phyloP scores from a whole-genome alignment of 495 filamentous ascomycete genomes.

The Neurospora cerealis region DNA sequence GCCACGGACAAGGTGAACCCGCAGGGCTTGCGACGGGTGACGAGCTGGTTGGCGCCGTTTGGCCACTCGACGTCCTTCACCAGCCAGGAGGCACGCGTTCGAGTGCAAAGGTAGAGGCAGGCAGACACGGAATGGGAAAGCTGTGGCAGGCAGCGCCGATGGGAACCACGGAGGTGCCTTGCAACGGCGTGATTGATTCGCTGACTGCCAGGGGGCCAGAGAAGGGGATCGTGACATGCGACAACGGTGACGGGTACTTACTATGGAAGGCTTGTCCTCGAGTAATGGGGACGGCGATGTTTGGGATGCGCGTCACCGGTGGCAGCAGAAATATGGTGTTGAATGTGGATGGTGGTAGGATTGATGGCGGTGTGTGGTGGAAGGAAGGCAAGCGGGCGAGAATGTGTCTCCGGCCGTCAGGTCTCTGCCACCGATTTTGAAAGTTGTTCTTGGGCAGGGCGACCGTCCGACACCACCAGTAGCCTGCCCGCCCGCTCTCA shows the following conservation, averaged over 20 bases:
- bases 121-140: background rate
- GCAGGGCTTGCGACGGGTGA: background rate
- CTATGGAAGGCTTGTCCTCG: slow-evolving; percentile 14
- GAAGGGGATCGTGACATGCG: background rate
- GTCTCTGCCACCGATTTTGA: slow-evolving; percentile 22
- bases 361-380: slow-evolving; percentile 25
- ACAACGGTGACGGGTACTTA: slow-evolving; percentile 16
- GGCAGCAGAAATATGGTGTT: slow-evolving; percentile 13
- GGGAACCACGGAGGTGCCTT: background rate
- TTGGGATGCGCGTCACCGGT: background rate
- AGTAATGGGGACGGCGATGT: slow-evolving; percentile 21
- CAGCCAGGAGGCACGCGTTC: background rate
- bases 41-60: background rate
- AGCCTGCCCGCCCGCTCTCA: background rate
- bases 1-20: background rate
- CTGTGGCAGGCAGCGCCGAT: background rate
- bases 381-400: slow-evolving; percentile 5
- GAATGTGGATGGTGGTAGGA: slow-evolving; percentile 12
- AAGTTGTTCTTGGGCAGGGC: slow-evolving; percentile 28
- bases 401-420: slow-evolving; percentile 18
- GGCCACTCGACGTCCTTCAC: background rate
- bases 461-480: background rate
- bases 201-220: background rate
- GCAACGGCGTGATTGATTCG: background rate
- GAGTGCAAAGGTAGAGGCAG: background rate